A percentile compares a stretch with the other conserved stretches of the same genome.
Conservation (phyloP, 2,329 filamentous ascomycete species). For the Fusarium gaditjirri region DNA sequence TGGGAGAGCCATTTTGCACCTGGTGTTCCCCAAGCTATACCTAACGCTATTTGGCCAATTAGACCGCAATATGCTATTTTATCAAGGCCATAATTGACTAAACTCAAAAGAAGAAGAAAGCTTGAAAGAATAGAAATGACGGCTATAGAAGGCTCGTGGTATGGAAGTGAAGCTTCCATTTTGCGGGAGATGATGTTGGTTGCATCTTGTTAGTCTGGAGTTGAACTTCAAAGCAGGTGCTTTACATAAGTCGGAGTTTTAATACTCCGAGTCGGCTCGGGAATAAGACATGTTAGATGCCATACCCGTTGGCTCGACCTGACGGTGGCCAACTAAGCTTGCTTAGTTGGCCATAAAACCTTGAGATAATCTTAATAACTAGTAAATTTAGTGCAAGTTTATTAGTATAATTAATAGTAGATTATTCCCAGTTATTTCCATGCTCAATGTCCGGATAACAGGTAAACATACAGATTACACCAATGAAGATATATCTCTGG, state of each 20-base stretch:
- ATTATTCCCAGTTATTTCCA: too few relatives aligned
- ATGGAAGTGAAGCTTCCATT: slow-evolving; percentile 55
- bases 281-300: neutral
- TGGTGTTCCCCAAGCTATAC: slow-evolving; percentile 76
- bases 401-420: too few relatives aligned
- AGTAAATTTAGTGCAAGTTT: too few relatives aligned
- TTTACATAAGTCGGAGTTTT: neutral
- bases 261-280: neutral
- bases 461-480: too few relatives aligned
- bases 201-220: neutral
- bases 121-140: slow-evolving; percentile 69
- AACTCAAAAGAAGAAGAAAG: slow-evolving; percentile 71
- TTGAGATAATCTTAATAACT: too few relatives aligned
- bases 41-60: slow-evolving; percentile 76
- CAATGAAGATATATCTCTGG: too few relatives aligned
- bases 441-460: too few relatives aligned
- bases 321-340: too few relatives aligned
- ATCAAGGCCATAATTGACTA: slow-evolving; percentile 67
- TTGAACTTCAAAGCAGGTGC: neutral
- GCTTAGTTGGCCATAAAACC: too few relatives aligned
- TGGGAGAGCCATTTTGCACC: slow-evolving; percentile 68
- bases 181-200: neutral
- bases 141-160: slow-evolving; percentile 70
- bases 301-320: too few relatives aligned
- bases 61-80: slow-evolving; percentile 74